A percentile compares a stretch with the other conserved stretches of the same genome.
Conservation (phyloP, 345 rosid genomes). For the Camelina sativa region DNA sequence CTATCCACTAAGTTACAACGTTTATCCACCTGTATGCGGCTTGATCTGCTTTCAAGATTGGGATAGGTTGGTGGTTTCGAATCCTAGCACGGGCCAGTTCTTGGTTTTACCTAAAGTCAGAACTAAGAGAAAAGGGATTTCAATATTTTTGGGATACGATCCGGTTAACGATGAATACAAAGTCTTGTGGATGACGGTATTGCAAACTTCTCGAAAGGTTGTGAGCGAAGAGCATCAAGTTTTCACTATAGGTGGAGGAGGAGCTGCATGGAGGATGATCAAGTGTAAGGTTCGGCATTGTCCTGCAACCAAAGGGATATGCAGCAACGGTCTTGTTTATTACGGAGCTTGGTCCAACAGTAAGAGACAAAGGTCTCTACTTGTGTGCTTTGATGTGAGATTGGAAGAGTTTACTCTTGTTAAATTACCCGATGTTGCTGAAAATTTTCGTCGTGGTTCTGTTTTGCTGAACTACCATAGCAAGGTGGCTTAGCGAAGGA, state of each 20-base stretch:
- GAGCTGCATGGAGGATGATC: background rate
- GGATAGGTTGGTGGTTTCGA: too few relatives aligned
- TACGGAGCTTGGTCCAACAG: constrained; percentile 8
- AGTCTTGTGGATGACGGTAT: background rate
- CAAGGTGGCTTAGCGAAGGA: background rate
- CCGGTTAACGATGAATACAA: background rate
- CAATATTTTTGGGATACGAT: constrained; percentile 2
- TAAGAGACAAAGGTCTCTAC: background rate
- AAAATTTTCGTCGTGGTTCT: background rate
- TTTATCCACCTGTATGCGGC: too few relatives aligned
- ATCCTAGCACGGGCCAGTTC: too few relatives aligned
- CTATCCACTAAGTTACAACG: background rate
- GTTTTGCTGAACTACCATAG: too few relatives aligned
- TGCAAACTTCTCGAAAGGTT: background rate
- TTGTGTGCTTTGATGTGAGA: constrained; percentile 1
- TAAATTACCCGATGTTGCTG: background rate
- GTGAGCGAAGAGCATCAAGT: background rate
- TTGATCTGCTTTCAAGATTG: too few relatives aligned
- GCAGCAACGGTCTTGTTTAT: background rate
- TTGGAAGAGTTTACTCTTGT: background rate
- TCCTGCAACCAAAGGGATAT: background rate
- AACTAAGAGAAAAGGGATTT: background rate
- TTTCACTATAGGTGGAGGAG: background rate
- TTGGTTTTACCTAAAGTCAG: too few relatives aligned
- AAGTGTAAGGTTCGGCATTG: background rate